Percentiles rank a stretch among this genome's conserved stretches.
phyloP scores from a whole-genome alignment of 192 early-diverging fungal species.

The Oehlia diaphana region DNA sequence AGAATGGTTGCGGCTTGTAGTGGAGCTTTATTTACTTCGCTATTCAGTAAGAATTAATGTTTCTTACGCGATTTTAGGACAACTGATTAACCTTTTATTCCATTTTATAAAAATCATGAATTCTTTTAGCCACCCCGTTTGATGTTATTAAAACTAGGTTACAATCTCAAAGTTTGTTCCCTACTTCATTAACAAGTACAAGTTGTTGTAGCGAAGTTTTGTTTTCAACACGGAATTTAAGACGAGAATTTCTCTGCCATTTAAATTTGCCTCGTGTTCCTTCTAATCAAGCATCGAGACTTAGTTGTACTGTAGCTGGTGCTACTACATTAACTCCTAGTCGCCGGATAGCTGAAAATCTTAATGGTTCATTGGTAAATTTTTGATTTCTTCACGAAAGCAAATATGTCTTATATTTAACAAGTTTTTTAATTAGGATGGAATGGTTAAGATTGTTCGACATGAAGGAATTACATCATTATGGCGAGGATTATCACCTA shows the following conservation, averaged over 20 bases:
- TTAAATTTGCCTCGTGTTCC: neutral
- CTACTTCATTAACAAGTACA: slow-evolving; percentile 5
- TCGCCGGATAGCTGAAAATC: slow-evolving; percentile 34
- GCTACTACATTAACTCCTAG: slow-evolving; percentile 25
- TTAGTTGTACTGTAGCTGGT: slow-evolving; percentile 18
- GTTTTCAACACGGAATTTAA: slow-evolving; percentile 1
- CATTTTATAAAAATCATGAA: slow-evolving; percentile 32
- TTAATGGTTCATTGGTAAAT: slow-evolving; percentile 46
- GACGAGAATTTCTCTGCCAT: slow-evolving; percentile 10
- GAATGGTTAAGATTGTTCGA: slow-evolving; percentile 72
- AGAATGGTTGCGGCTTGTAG: slow-evolving; percentile 79
- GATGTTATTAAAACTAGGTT: slow-evolving; percentile 89
- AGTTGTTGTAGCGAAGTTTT: slow-evolving; percentile 24
- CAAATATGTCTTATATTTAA: slow-evolving; percentile 27
- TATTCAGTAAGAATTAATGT: slow-evolving; percentile 59
- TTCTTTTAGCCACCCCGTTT: slow-evolving; percentile 70
- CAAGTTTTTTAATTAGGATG: slow-evolving; percentile 49
- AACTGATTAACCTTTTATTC: neutral
- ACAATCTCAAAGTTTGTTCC: slow-evolving; percentile 60
- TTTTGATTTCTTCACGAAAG: slow-evolving; percentile 24
- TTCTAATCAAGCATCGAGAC: slow-evolving; percentile 5
- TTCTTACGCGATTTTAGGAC: neutral
- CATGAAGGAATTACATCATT: slow-evolving; percentile 79
- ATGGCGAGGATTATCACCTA: slow-evolving; percentile 87
- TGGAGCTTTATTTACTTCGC: slow-evolving; percentile 81